Evolutionary conservation across 331 rosid species (phyloP), one percentile per base, ranked within the genome.

Genomic region (Erythrophleum ivorense): DNA sequence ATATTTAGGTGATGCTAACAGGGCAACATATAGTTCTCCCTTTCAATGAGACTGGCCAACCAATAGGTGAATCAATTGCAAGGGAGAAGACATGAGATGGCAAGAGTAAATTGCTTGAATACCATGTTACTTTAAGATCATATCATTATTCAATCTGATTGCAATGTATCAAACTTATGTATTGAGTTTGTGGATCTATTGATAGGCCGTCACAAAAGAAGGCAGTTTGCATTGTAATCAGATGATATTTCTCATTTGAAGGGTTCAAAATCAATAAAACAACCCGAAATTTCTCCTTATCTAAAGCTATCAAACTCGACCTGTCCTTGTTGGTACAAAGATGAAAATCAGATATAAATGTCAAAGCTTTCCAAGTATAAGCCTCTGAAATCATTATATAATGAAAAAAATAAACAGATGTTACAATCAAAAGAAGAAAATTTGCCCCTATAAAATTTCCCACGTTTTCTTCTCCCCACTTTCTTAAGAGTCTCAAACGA

Each of bases 381-480:
- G 38, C 40, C 29, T 24, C 82, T 78, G 71, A 75, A 49, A 41
- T 80, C 84, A 84, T 38, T 52, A 62, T 67, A 66, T 50, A 67
- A 71, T 8, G 29, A 71, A 75, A 60, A 48, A 78, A 85, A 65
- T 70, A 31, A 84, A 79, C 71, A 79, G 80, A 57, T 69, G 68
- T 77, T 82, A 75, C 78, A 84, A 82, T 75, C 78, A 66, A 66
- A 80, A 78, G 83, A 59, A 86, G 63, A 83, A 83, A 79, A 54
- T 3, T 55, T 78, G 82, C 85, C 87, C 71, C 49, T 64, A 57
- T 46, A 2, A n/a, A 75, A 14, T 19, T 66, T 67, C 67, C 52
- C 80, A 81, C 60, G 40, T 45, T 34, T 71, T 75, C n/a, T 48
- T 80, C 82, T 84, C 76, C 65, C 70, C 75, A 62, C 55, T 15